These are phyloP conservation scores for Solanum chiquidenum DNA, from an alignment of 257 asterid species.

Conservation along the genomic window DNA sequence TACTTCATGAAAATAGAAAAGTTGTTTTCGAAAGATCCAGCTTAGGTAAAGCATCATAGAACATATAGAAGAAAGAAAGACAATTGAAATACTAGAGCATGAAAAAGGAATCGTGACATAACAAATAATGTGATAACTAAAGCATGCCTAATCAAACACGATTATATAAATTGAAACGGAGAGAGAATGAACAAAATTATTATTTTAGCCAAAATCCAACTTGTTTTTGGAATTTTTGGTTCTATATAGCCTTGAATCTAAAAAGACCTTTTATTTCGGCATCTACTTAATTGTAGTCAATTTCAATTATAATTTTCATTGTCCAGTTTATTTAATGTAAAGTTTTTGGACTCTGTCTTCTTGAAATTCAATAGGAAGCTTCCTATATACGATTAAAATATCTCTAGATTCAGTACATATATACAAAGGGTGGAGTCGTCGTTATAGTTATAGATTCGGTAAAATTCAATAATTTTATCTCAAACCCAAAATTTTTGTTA, in stretches of 20 bases:
- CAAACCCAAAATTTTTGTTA: neutral
- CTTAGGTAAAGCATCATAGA: too few species aligned
- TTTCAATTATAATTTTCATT: neutral
- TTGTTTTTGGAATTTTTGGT: neutral
- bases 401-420: neutral
- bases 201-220: neutral
- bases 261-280: neutral
- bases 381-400: neutral
- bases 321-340: neutral
- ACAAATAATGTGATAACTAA: neutral
- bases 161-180: too few species aligned
- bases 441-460: neutral
- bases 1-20: neutral
- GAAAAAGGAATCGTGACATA: neutral
- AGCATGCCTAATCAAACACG: neutral
- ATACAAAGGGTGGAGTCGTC: neutral
- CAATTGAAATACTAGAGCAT: neutral
- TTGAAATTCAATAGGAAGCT: neutral
- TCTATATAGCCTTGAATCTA: neutral
- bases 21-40: rapidly evolving
- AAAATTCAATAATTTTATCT: neutral
- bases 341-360: neutral
- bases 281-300: neutral
- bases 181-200: neutral
- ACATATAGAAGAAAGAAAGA: neutral